A percentile compares a stretch with the other conserved stretches of the same genome.
These are phyloP conservation scores for Saprolegnia diclina DNA, from an alignment of 352 stramenopile species.

Conservation along the genomic window DNA sequence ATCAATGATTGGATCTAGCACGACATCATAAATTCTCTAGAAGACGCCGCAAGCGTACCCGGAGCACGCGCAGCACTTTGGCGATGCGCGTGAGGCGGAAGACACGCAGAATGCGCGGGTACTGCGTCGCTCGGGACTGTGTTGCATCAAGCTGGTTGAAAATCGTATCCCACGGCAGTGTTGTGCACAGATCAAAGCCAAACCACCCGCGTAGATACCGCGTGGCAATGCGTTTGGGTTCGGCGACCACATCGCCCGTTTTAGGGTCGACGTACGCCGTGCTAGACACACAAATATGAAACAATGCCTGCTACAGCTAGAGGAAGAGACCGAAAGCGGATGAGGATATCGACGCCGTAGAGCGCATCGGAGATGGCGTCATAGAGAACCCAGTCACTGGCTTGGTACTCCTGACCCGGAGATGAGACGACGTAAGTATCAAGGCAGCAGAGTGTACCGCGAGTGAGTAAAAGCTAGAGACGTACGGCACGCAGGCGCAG, in stretches of 20 bases:
- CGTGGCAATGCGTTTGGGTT: not conserved
- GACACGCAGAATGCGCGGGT: not conserved
- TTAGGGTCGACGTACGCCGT: not conserved
- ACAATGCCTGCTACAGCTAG: too few relatives aligned
- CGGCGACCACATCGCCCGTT: not conserved
- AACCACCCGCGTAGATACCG: slow-evolving; percentile 1
- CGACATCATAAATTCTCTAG: not conserved
- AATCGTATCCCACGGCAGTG: not conserved
- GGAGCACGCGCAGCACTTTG: slow-evolving; percentile 4
- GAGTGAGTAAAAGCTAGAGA: slow-evolving; percentile 4
- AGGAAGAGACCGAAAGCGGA: slow-evolving; percentile 6
- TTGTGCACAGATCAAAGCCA: not conserved
- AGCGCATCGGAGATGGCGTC: not conserved
- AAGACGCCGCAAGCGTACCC: not conserved
- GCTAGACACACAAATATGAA: not conserved
- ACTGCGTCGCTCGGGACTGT: not conserved
- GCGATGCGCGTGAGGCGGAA: not conserved
- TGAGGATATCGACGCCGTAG: not conserved
- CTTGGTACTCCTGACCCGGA: not conserved
- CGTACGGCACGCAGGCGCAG: not conserved
- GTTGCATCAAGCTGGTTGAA: not conserved
- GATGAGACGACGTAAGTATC: not conserved
- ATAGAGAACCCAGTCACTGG: not conserved
- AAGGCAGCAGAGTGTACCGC: not conserved
- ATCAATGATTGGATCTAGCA: slow-evolving; percentile 13